Conservation (phyloP, 306 rosid genomes). For the Corylus avellana region DNA sequence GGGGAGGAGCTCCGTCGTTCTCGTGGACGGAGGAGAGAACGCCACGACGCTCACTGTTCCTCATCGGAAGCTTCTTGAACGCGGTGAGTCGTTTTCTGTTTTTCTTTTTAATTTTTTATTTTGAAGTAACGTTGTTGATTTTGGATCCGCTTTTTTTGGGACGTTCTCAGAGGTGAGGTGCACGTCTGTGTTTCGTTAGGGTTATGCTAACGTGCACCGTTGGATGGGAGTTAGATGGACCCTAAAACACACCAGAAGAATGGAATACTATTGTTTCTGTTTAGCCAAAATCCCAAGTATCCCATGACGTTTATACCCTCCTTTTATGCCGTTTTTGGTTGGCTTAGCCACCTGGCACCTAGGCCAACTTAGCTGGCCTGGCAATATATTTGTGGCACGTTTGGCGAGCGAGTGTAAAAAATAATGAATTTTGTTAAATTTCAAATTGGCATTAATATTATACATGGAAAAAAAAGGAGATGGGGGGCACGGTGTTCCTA, state of each 20-base stretch:
- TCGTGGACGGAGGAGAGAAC: slow-evolving; percentile 12
- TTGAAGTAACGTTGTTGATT: no score
- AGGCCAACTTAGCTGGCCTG: neutral
- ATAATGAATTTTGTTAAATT: neutral
- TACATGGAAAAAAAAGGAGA: neutral
- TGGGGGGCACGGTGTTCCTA: neutral
- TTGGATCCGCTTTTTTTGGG: no score
- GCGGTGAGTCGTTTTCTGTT: neutral
- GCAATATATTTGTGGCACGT: neutral
- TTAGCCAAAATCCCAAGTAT: neutral
- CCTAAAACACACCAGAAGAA: neutral
- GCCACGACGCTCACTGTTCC: slow-evolving; percentile 4
- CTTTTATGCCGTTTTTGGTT: neutral
- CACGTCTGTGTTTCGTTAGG: slow-evolving; percentile 25
- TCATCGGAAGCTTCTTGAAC: slow-evolving; percentile 72
- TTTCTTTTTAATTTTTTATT: no score
- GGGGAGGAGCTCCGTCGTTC: neutral
- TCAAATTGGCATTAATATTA: neutral
- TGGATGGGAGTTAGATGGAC: no score
- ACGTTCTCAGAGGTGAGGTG: no score
- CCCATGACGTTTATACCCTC: neutral
- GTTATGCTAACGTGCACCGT: slow-evolving; percentile 35
- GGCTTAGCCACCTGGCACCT: neutral
- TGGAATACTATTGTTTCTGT: neutral
- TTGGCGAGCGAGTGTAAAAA: neutral